A percentile compares a stretch with the other conserved stretches of the same genome.
These are phyloP conservation scores for Straminergon stramineum DNA, from an alignment of 225 moss, liverwort and hornwort genomes.

Conservation along the genomic window DNA sequence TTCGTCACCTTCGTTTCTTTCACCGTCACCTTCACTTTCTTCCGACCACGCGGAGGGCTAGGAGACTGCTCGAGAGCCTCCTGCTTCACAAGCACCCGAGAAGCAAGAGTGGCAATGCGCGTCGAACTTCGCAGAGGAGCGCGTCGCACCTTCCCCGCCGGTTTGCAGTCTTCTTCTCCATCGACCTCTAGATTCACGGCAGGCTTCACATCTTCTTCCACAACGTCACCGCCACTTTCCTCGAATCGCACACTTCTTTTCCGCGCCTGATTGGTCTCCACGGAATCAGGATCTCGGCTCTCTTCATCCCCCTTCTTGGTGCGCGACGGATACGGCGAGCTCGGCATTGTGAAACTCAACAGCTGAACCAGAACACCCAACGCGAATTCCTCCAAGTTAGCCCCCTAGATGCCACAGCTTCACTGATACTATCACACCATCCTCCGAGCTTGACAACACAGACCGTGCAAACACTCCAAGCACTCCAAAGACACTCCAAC, in stretches of 20 bases:
- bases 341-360: conserved; percentile 20
- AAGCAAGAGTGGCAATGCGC: conserved; percentile 29
- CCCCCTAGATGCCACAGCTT: not conserved
- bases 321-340: conserved; percentile 14
- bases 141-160: conserved; percentile 3
- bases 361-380: not conserved
- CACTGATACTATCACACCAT: not conserved
- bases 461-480: not conserved
- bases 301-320: not conserved
- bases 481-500: not conserved
- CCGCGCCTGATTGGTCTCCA: not conserved
- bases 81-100: conserved; percentile 10
- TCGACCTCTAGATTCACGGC: not conserved
- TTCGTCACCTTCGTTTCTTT: conserved; percentile 13
- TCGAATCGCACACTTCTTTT: not conserved
- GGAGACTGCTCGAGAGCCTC: conserved; percentile 2
- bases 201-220: not conserved
- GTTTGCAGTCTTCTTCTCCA: not conserved
- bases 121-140: conserved; percentile 22
- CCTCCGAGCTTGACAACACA: not conserved
- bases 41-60: conserved; percentile 24
- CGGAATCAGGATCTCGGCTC: not conserved
- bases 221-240: not conserved
- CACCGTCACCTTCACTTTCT: conserved; percentile 26
- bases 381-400: not conserved